Conservation (phyloP, 495 filamentous ascomycete genomes). For the Xylaria sp. region DNA sequence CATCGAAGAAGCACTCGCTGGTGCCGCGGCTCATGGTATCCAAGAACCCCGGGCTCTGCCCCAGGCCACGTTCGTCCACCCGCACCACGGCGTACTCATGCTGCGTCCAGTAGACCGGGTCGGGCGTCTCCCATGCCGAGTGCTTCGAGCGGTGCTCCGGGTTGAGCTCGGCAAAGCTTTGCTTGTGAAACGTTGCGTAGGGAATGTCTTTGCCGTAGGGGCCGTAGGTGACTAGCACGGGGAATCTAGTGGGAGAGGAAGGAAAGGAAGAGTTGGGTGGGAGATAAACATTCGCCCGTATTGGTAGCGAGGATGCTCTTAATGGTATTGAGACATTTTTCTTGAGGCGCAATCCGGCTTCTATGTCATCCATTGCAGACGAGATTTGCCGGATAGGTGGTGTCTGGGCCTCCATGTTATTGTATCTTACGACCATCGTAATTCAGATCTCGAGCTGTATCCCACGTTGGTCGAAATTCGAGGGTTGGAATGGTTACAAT, state of each 20-base stretch:
- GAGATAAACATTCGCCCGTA: constrained; percentile 43
- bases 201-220: constrained; percentile 72
- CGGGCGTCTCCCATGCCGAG: constrained; percentile 70
- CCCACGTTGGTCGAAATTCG: background rate
- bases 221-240: constrained; percentile 63
- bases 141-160: constrained; percentile 55
- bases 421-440: background rate
- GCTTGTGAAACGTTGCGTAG: constrained; percentile 53
- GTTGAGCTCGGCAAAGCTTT: constrained; percentile 55
- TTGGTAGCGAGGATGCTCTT: constrained; percentile 33
- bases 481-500: background rate
- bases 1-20: constrained; percentile 64
- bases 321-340: constrained; percentile 44
- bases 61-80: constrained; percentile 65
- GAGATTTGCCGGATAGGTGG: constrained; percentile 37
- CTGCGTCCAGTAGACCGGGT: constrained; percentile 67
- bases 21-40: constrained; percentile 68
- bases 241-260: constrained; percentile 32
- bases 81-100: constrained; percentile 67
- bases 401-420: constrained; percentile 28
- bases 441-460: background rate
- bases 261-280: constrained; percentile 28
- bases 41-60: constrained; percentile 63
- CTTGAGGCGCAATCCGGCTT: constrained; percentile 27
- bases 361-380: constrained; percentile 21